phyloP scores from a whole-genome alignment of 805 yeast species.

The Metschnikowia amazonensis region DNA sequence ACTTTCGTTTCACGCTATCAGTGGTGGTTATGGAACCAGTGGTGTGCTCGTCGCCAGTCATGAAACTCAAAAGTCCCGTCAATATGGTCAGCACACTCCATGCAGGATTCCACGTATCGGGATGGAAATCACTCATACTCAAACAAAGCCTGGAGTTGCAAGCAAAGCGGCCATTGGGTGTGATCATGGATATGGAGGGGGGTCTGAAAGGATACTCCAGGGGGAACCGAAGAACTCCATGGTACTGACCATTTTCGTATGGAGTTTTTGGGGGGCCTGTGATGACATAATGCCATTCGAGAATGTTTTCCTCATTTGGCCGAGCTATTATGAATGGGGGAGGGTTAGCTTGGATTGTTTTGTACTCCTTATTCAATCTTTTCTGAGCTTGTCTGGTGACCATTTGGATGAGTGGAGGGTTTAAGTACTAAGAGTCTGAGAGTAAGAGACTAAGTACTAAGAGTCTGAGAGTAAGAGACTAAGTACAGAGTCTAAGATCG shows the following conservation, averaged over 20 bases:
- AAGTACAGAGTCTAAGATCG: no score
- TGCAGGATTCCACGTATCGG: slow-evolving; percentile 94
- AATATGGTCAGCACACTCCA: slow-evolving; percentile 91
- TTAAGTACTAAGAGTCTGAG: no score
- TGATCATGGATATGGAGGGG: slow-evolving; percentile 82
- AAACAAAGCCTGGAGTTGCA: slow-evolving; percentile 79
- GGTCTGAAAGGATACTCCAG: slow-evolving; percentile 88
- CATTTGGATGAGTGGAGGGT: no score
- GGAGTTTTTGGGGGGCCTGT: slow-evolving; percentile 92
- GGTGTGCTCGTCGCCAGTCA: slow-evolving; percentile 84
- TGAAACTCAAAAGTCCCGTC: slow-evolving; percentile 82
- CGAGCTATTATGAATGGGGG: slow-evolving; percentile 82
- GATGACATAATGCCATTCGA: slow-evolving; percentile 91
- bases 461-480: no score
- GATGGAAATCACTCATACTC: slow-evolving; percentile 93
- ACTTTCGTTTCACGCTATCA: slow-evolving; percentile 49
- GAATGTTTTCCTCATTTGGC: slow-evolving; percentile 81
- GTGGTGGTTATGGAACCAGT: slow-evolving; percentile 77
- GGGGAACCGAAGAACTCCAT: slow-evolving; percentile 82
- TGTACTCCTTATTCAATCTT: slow-evolving; percentile 75
- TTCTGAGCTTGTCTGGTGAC: slow-evolving; percentile 41
- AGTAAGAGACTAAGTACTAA: no score
- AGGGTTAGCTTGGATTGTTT: slow-evolving; percentile 69
- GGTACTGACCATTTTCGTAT: slow-evolving; percentile 82
- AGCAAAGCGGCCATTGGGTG: slow-evolving; percentile 86